Percentiles rank a stretch among this genome's conserved stretches.
phyloP scores from a whole-genome alignment of 441 rosid species.

The Aleurites moluccanus region DNA sequence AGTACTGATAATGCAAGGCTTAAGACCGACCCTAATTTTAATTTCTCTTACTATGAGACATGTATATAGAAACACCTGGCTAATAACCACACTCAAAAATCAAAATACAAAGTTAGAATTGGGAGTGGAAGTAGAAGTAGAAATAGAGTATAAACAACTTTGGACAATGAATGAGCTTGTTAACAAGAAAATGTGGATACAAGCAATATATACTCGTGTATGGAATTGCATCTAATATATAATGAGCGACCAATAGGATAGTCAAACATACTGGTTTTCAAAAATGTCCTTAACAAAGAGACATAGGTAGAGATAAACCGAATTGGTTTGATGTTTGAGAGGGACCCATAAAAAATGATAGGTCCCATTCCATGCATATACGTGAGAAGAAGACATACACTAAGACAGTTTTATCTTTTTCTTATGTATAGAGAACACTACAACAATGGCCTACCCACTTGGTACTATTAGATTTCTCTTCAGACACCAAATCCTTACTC shows the following conservation, averaged over 20 bases:
- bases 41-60: too few relatives aligned
- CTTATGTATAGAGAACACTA: not conserved
- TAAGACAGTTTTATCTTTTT: slow-evolving; percentile 21
- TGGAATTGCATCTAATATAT: not conserved
- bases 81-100: too few relatives aligned
- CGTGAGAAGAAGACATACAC: slow-evolving; percentile 19
- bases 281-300: slow-evolving; percentile 4
- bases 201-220: not conserved
- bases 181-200: not conserved
- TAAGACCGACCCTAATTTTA: too few relatives aligned
- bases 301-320: not conserved
- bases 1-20: too few relatives aligned
- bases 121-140: not conserved
- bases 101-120: too few relatives aligned
- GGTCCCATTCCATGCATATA: slow-evolving; percentile 33
- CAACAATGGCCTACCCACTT: slow-evolving; percentile 37
- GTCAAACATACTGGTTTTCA: not conserved
- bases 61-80: too few relatives aligned
- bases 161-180: not conserved
- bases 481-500: slow-evolving; percentile 40
- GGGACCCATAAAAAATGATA: slow-evolving; percentile 24
- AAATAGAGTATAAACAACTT: not conserved
- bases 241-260: not conserved
- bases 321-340: not conserved
- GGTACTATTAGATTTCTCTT: slow-evolving; percentile 42